Evolutionary conservation across 129 eudicot species (phyloP), one percentile per base, ranked within the genome.

Genomic region (Lactuca saligna): DNA sequence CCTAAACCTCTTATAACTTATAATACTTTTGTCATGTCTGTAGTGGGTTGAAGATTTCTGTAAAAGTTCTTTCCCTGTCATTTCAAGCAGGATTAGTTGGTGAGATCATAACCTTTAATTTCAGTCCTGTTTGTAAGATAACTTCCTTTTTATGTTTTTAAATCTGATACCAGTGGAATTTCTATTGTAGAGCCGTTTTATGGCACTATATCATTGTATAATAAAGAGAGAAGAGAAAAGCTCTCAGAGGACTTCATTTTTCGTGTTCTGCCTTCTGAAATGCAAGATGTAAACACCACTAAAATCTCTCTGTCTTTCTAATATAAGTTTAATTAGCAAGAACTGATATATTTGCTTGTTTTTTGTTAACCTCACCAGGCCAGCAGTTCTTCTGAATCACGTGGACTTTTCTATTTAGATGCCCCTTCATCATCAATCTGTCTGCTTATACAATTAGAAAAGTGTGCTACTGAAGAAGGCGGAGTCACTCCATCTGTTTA

Each of bases 401-500:
- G 97, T 67, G 95, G 97, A 62, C 74, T 94, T 75, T 94, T 94
- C 70, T 82, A 83, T 65, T 72, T 90, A 63, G 99, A 94, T 61
- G 86, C 95, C 62, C 97, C 99, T 38, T 94, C 99, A 85, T 90
- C 99, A 71, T 90, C 99, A 61, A 73, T 94, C 55, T 89, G 97
- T 64, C 80, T 94, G 77, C 89, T 94, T 68, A 81, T 94, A 65
- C 99, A 94, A 87, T 82, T 94, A 66, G 99, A 94, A 78, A 94
- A 94, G 80, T 88, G 95, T 81, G 99, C 96, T 51, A 85, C 97
- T 60, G 99, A 94, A 85, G 99, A 94, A 85, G 97, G 97, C 6
- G 99, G 99, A 46, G 89, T 90, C 44, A 81, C 97, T 62, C 83
- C 99, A 56, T 89, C 97, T 57, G 96, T 94, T 73, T 94, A 94